Evolutionary conservation across 495 filamentous ascomycete species (phyloP).

Genomic region (Xylaria telfairii): DNA sequence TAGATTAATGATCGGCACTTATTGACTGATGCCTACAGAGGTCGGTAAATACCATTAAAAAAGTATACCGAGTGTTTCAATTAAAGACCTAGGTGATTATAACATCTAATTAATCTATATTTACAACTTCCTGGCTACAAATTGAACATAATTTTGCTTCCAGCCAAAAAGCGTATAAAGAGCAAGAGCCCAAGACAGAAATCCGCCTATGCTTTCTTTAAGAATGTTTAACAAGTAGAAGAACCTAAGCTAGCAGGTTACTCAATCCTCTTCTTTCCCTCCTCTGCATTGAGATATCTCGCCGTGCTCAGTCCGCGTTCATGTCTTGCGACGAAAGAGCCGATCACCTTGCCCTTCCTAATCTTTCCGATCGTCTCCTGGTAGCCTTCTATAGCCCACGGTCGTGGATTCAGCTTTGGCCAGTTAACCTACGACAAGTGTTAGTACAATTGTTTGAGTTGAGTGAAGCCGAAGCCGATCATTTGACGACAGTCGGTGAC

Average conservation of each 20-base stretch:
- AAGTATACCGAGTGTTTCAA: background rate
- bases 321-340: slow-evolving; percentile 71
- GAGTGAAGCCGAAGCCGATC: too few species aligned
- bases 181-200: background rate
- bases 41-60: background rate
- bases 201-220: background rate
- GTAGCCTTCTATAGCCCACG: slow-evolving; percentile 84
- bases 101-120: slow-evolving; percentile 22
- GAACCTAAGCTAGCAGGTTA: slow-evolving; percentile 41
- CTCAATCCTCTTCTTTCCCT: slow-evolving; percentile 96
- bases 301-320: slow-evolving; percentile 80
- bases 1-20: too few species aligned
- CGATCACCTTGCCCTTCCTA: slow-evolving; percentile 76
- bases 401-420: slow-evolving; percentile 90
- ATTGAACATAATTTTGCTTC: background rate
- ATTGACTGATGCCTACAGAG: too few species aligned
- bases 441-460: background rate
- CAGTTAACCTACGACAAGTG: slow-evolving; percentile 79
- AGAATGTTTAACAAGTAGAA: background rate
- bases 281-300: slow-evolving; percentile 80
- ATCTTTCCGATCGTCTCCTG: slow-evolving; percentile 83
- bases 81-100: slow-evolving; percentile 9
- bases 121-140: background rate
- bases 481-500: background rate
- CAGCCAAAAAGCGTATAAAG: background rate